Conservation (phyloP, 148 eudicot species). For the Cornus suecica region DNA sequence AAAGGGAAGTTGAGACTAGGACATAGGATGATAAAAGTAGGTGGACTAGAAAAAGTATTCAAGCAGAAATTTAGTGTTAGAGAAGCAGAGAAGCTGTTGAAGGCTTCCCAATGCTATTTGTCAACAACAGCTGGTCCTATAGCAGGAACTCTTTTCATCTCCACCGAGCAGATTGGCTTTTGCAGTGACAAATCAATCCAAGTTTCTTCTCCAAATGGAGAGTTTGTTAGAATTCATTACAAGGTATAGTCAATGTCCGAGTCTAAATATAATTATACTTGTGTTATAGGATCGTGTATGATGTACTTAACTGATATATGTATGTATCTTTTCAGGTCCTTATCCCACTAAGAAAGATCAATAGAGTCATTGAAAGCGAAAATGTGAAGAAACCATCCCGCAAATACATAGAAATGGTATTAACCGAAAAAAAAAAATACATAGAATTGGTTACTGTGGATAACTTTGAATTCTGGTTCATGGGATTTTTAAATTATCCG, state of each 20-base stretch:
- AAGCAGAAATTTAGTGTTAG: constrained; percentile 31
- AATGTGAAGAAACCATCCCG: constrained; percentile 17
- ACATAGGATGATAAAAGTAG: constrained; percentile 28
- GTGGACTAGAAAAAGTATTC: constrained; percentile 41
- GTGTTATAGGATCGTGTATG: not conserved
- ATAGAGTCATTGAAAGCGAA: constrained; percentile 24
- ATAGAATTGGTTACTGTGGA: constrained; percentile 30
- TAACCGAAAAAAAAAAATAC: too few species aligned
- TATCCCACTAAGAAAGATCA: constrained; percentile 24
- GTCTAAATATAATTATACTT: not conserved
- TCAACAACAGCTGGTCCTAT: constrained; percentile 58
- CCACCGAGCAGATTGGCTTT: constrained; percentile 43
- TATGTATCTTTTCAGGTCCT: not conserved
- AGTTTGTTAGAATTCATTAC: constrained; percentile 29
- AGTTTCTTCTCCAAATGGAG: constrained; percentile 28
- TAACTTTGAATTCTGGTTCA: constrained; percentile 44
- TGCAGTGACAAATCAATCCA: constrained; percentile 46
- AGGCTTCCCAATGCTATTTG: constrained; percentile 47
- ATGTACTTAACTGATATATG: not conserved
- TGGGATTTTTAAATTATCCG: constrained; percentile 29
- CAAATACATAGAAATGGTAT: constrained; percentile 34
- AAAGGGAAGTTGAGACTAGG: constrained; percentile 42
- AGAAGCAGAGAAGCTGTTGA: constrained; percentile 40
- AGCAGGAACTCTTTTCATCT: constrained; percentile 43
- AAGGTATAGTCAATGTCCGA: constrained; percentile 23